Conservation (phyloP, 495 filamentous ascomycete genomes). For the Penicillium malachiteum region DNA sequence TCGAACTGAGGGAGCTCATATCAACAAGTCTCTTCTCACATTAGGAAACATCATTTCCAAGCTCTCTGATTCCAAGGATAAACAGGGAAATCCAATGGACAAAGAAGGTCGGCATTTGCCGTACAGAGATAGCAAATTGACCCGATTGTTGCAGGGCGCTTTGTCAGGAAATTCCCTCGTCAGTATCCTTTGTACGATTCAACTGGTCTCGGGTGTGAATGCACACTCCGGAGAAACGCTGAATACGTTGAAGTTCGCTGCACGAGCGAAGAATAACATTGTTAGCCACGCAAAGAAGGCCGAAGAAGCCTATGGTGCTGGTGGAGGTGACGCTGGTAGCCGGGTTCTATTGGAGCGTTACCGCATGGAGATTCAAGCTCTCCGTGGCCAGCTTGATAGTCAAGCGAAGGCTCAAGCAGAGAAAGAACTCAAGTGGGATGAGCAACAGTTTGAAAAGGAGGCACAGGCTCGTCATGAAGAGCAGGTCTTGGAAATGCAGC, state of each 20-base stretch:
- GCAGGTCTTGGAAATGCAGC: constrained; percentile 97
- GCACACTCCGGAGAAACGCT: constrained; percentile 83
- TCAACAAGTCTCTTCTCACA: constrained; percentile 96
- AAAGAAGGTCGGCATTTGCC: constrained; percentile 88
- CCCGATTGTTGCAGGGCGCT: constrained; percentile 86
- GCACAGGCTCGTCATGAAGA: constrained; percentile 86
- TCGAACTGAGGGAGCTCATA: constrained; percentile 92
- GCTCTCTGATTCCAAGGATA: constrained; percentile 82
- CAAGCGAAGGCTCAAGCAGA: constrained; percentile 70
- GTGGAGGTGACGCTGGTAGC: constrained; percentile 72
- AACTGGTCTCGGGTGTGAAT: constrained; percentile 64
- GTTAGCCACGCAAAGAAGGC: constrained; percentile 95
- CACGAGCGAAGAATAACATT: constrained; percentile 95
- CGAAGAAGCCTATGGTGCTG: constrained; percentile 78
- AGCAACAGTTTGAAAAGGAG: constrained; percentile 74
- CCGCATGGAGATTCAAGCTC: constrained; percentile 85
- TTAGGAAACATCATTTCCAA: constrained; percentile 92
- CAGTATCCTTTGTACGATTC: constrained; percentile 94
- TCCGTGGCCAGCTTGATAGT: constrained; percentile 76
- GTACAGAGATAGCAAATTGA: constrained; percentile 96
- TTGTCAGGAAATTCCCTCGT: constrained; percentile 91
- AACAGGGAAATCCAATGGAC: constrained; percentile 68
- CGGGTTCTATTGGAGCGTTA: constrained; percentile 90
- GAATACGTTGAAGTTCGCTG: constrained; percentile 96
- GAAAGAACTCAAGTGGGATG: constrained; percentile 64